Base-by-base conservation (phyloP, 805 yeast species). In the Teunomyces aglyptinius region DNA sequence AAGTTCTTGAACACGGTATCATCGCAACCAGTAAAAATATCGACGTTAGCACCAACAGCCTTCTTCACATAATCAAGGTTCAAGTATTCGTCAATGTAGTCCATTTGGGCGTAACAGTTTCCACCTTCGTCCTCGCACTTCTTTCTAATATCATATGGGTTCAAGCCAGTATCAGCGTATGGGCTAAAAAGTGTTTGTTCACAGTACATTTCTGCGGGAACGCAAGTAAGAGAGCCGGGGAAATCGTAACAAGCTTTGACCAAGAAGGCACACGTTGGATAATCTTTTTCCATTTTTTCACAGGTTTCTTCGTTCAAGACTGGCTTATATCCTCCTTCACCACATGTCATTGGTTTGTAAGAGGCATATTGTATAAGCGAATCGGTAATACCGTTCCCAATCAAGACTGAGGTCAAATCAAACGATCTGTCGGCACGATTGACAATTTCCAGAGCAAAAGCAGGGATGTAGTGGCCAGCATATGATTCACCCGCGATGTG, bases 81-180 rank as follows among this genome's bases (percentile, higher is more conserved):
- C 60, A 82, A 70, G 61, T 74, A 83, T 18, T 68, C 65, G 44
- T 74, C 80, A 46, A 81, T 67, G 56, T 74, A 71, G 38, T 69
- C 73, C 68, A 80, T 63, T 40, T 67, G 78, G 40, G 56, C 63
- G 63, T 83, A 83, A 64, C 87, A 82, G 51, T 75, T 63, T 13
- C 77, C 74, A 24, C 75, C 77, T 38, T 73, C 74, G 35, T 71
- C 79, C 12, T 43, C 66, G 56, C 85, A 81, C 56, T 59, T 56
- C 52, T 63, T 71, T 62, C 88, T 75, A 48, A 83, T 80, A 58
- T 83, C 89, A 56, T 83, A 83, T 19, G 81, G 83, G 56, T 83
- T 83, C 55, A 77, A 73, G 5, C 83, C 83, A 1, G 84, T 79
- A 47, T 75, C 68, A 11, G 39, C 32, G 49, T 63, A 70, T 10